Conservation (phyloP, 225 moss, liverwort and hornwort genomes). For the Pseudoscleropodium purum region DNA sequence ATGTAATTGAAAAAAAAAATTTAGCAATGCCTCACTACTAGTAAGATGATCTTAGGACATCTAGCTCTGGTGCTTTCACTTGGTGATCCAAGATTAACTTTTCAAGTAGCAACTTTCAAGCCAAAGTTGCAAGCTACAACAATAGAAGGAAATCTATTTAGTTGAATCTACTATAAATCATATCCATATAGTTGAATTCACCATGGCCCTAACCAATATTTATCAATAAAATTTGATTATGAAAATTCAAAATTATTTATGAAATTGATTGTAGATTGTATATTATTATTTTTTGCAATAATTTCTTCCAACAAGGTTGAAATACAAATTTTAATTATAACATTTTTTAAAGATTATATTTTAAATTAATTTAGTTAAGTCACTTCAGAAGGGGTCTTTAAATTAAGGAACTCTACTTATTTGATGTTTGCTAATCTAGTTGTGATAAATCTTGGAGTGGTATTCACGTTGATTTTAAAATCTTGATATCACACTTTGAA, state of each 20-base stretch:
- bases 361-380: not conserved
- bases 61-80: not conserved
- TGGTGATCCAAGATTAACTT: not conserved
- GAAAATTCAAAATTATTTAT: no score
- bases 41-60: not conserved
- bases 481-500: not conserved
- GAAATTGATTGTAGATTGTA: not conserved
- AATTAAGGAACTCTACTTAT: not conserved
- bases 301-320: not conserved
- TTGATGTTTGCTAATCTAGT: not conserved
- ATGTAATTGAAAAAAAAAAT: not conserved
- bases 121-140: not conserved
- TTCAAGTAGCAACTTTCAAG: not conserved
- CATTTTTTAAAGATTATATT: not conserved
- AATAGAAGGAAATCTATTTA: not conserved
- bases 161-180: not conserved
- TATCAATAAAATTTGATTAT: not conserved
- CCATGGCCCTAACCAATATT: not conserved
- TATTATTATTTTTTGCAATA: not conserved
- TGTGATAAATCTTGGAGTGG: not conserved
- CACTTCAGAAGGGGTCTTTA: not conserved
- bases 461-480: not conserved
- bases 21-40: not conserved
- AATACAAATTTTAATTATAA: not conserved
- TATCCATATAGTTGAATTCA: not conserved